Base-by-base conservation (phyloP, 2,329 filamentous ascomycete genomes). In the Dothistroma septosporum region DNA sequence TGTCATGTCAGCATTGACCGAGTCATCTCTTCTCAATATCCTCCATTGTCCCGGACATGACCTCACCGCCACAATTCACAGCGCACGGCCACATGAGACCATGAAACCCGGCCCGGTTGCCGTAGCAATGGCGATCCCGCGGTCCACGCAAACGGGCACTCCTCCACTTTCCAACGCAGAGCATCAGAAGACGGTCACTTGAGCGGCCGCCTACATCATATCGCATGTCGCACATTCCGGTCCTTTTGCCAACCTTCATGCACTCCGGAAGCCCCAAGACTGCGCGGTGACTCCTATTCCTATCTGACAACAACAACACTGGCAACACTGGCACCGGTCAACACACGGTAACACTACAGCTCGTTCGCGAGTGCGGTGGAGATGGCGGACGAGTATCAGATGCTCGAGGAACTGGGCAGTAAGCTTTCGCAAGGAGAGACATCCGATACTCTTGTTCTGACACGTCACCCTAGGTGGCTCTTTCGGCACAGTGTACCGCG, bases 401-500 rank as follows among this genome's bases (percentile, higher is more conserved):
- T 97, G 75, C 84, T 97, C 71, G 93, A 97, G 82, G 94, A 97
- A 81, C 83, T 97, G 71, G 93, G 93, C 72, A 92, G 92, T 95
- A 80, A 80, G 90, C 86, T 47, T 57, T 50, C 49, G 4, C n/a
- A n/a, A 21, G 32, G 12, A 22, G 14, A 16, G 28, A 44, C 22
- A 59, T 22, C 57, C 33, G 52, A 37, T 31, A 16, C 2, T 24
- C 19, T 37, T 21, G 50, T 53, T 47, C 50, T 66, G 55, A 61
- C 22, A 11, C 31, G 58, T 44, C 48, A 16, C 14, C 19, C 14
- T 61, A 95, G 91, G 91, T 76, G 93, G 93, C 61, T 97, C 92
- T 76, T 99, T 99, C 76, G 94, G 94, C 59, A 87, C 93, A 49
- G 94, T 99, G 33, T 99, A 96, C 83, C 97, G 97, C 76, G 94